Evolutionary conservation across 495 filamentous ascomycete genomes (phyloP), one percentile per base, ranked within the genome.

Genomic region (Penicillium lividum): DNA sequence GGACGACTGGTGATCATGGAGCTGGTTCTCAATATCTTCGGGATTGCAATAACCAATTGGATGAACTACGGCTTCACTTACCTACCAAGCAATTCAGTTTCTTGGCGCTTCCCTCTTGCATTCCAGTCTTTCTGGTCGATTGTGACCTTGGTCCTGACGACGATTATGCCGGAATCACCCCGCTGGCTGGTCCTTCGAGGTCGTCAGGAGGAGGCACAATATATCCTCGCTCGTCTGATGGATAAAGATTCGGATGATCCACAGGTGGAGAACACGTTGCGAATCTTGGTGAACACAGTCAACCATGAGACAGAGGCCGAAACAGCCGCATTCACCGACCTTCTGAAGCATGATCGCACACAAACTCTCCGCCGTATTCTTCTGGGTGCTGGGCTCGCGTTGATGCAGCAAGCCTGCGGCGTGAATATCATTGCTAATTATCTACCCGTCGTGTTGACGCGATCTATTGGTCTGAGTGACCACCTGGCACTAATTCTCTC

Each of bases 51-150:
- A 25, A 49, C 46, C 4, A 49, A n/a, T 31, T 49, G 46, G 46
- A 49, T 49, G 46, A 49, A 49, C 28, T 49, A 49, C 13, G 46
- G 46, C 25, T 49, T 49, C 25, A 49, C 46, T 10, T 49, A 31
- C 25, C 25, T 49, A 4, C 46, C 46, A 1, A 10, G 31, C 2
- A 31, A n/a, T 25, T 30, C 46, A 7, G 46, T 49, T 15, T 31
- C 25, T 3, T 49, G 46, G 46, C 6, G 46, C 0, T 49, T 49
- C 13, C 46, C 46, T 11, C 46, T 49, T 3, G 46, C 25, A 5
- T 49, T 49, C 28, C 46, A 49, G 7, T 49, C 25, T 15, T 49
- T 49, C 29, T 49, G 25, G 7, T 30, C 46, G 6, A 31, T 49
- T 11, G 27, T 49, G 25, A 49, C 46, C 6, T 16, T 49, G 4